Percentiles rank a stretch among this genome's conserved stretches.
Evolutionary conservation across 2,329 filamentous ascomycete species (phyloP).

Genomic region (Claviceps spartinae): DNA sequence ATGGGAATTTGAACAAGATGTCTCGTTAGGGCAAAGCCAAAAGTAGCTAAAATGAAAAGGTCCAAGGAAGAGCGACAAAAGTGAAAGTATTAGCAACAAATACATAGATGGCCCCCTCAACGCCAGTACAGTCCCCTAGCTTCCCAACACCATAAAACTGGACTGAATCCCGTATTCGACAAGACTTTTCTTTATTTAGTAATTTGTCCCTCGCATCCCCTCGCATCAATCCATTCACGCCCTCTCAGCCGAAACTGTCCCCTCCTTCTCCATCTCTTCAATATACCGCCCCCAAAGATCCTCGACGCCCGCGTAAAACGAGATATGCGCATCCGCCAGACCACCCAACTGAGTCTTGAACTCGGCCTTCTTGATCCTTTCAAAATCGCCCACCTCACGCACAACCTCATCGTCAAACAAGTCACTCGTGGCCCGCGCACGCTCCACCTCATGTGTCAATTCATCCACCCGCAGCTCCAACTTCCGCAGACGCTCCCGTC

Average conservation of each 20-base stretch:
- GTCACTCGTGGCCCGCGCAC: conserved; percentile 73
- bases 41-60: too few species aligned
- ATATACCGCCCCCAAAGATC: conserved; percentile 84
- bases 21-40: too few species aligned
- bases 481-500: conserved; percentile 76
- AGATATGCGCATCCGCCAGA: conserved; percentile 71
- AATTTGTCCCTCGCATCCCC: too few species aligned
- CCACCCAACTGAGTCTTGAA: conserved; percentile 77
- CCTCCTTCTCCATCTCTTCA: conserved; percentile 67
- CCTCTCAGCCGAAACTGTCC: conserved; percentile 11
- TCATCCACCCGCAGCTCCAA: conserved; percentile 88
- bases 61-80: too few species aligned
- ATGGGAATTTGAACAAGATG: too few species aligned
- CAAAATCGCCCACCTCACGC: conserved; percentile 84
- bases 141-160: too few species aligned
- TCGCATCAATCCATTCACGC: background rate
- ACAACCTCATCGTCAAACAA: conserved; percentile 95
- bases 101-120: too few species aligned
- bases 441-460: conserved; percentile 77
- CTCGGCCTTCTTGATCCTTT: conserved; percentile 88
- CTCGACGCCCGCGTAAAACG: conserved; percentile 69
- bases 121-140: too few species aligned
- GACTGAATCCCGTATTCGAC: too few species aligned
- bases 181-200: too few species aligned
- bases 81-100: too few species aligned